Evolutionary conservation across 2,329 filamentous ascomycete genomes (phyloP).

Genomic region (Aureobasidium sp.): DNA sequence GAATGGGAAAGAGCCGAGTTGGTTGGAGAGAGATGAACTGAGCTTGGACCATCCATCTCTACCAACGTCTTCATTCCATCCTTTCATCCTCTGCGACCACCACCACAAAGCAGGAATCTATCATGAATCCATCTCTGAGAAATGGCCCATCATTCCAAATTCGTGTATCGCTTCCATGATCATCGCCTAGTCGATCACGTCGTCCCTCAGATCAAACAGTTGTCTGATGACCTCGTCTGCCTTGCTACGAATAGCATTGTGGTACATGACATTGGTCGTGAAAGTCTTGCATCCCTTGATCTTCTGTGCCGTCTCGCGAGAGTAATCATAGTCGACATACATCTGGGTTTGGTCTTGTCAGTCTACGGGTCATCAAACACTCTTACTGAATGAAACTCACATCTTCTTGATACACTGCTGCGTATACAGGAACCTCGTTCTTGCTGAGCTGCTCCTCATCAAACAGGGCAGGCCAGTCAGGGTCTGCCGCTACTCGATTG

Average conservation of each 20-base stretch:
- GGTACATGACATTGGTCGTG: constrained; percentile 79
- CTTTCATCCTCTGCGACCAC: neutral
- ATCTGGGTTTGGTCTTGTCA: constrained; percentile 48
- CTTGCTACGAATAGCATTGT: constrained; percentile 68
- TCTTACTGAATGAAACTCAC: neutral
- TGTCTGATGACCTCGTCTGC: constrained; percentile 67
- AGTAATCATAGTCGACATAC: constrained; percentile 76
- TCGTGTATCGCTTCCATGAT: no score
- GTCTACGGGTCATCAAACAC: neutral
- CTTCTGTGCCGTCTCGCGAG: constrained; percentile 61
- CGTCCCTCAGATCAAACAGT: constrained; percentile 69
- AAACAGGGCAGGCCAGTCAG: constrained; percentile 69
- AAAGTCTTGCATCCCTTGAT: constrained; percentile 73
- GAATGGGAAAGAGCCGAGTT: neutral
- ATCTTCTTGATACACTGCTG: constrained; percentile 64
- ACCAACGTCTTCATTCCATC: neutral
- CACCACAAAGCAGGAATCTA: neutral
- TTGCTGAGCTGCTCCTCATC: constrained; percentile 60
- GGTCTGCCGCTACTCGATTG: constrained; percentile 56
- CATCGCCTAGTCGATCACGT: constrained; percentile 46
- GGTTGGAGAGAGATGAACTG: neutral
- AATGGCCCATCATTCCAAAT: no score
- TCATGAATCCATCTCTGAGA: neutral
- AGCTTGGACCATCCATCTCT: neutral
- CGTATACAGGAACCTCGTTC: constrained; percentile 80